These are phyloP conservation scores for Penicillium sp. DNA, from an alignment of 2,329 filamentous ascomycete species.

Conservation along the genomic window DNA sequence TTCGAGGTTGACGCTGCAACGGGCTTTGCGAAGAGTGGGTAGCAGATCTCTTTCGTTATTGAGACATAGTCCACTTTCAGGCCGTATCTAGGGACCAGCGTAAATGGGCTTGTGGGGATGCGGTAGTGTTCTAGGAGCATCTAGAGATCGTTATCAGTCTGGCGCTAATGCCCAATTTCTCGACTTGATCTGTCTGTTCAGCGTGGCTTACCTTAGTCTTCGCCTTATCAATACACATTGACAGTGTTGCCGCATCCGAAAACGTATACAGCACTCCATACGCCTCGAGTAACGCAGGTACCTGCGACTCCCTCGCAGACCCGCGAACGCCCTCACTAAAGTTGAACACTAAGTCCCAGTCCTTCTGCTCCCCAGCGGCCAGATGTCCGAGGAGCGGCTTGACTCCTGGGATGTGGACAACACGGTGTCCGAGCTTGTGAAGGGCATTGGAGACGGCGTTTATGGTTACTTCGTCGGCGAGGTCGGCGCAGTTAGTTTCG, in stretches of 20 bases:
- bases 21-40: constrained; percentile 29
- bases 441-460: constrained; percentile 19
- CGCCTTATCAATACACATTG: constrained; percentile 28
- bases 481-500: constrained; percentile 21
- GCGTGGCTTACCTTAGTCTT: constrained; percentile 26
- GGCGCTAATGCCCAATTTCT: neutral
- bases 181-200: neutral
- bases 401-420: constrained; percentile 22
- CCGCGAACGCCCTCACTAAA: constrained; percentile 29
- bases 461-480: constrained; percentile 24
- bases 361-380: constrained; percentile 19
- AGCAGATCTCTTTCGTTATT: constrained; percentile 14
- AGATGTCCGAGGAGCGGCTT: constrained; percentile 23
- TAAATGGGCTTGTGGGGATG: constrained; percentile 25
- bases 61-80: constrained; percentile 2
- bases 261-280: constrained; percentile 33
- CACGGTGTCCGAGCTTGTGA: constrained; percentile 20
- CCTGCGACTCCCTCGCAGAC: constrained; percentile 29
- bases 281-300: constrained; percentile 32
- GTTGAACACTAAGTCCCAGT: constrained; percentile 35
- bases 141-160: neutral
- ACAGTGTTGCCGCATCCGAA: constrained; percentile 28
- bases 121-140: constrained; percentile 23
- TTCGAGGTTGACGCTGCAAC: constrained; percentile 27
- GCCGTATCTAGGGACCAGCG: constrained; percentile 6